Evolutionary conservation across 768 basidiomycete genomes (phyloP), one percentile per base, ranked within the genome.

Genomic region (button mushroom (Agaricus bisporus)): DNA sequence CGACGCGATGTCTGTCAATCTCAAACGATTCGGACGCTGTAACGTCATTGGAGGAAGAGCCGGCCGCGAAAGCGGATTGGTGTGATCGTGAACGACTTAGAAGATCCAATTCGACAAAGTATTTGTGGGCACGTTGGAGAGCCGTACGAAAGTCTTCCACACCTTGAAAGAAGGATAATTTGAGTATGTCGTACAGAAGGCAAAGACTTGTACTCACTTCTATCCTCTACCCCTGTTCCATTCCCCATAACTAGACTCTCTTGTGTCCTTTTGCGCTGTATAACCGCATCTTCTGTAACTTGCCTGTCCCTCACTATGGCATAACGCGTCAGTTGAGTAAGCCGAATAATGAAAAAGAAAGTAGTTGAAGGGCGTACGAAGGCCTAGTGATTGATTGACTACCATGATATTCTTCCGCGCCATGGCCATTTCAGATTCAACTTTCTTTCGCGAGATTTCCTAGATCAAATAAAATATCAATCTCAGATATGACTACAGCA

Each of bases 401-500:
- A 74, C 66, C 26, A 77, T 78, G 26, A 95, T 95, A 68, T 85
- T 89, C 52, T 70, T 75, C 52, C 80, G 81, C 1, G 92, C 89
- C 65, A 81, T 83, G 39, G 82, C 80, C 22, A 97, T 72, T 65
- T 95, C 91, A 0, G 80, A 78, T 66, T 88, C 80, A 22, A 94
- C 88, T 70, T 88, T 79, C 17, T 71, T 65, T 35, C 88, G 79
- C 59, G 91, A 78, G n/a, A 71, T 70, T 53, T 81, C 84, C 81
- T 88, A 59, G 37, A 42, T 46, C 25, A 51, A 35, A 55, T 44
- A 26, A 44, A 51, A 56, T 25, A 8, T 9, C 25, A 39, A 32
- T 48, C 41, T 32, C 25, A 5, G 41, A 26, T n/a, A 12, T 47
- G 22, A 20, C 65, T 61, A 28, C 42, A 43, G 17, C 10, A 22